Evolutionary conservation across 352 stramenopile species (phyloP).

Genomic region (Phytophthora colocasiae): DNA sequence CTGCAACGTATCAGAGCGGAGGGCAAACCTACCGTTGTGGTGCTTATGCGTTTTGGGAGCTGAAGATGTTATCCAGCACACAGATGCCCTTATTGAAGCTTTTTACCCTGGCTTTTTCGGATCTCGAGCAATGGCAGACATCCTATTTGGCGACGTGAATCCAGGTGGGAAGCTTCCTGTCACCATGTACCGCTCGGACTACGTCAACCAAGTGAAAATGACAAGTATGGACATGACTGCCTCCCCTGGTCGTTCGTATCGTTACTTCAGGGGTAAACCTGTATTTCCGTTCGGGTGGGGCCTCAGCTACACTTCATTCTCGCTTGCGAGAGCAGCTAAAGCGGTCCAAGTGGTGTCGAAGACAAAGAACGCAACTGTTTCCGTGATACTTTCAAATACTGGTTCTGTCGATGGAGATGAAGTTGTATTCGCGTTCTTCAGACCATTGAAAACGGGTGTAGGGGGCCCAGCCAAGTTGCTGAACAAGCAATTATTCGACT

Average conservation of each 20-base stretch:
- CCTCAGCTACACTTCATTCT: slow-evolving; percentile 87
- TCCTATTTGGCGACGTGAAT: slow-evolving; percentile 83
- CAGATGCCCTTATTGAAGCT: slow-evolving; percentile 60
- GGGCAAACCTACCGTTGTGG: slow-evolving; percentile 55
- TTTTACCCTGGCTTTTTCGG: slow-evolving; percentile 82
- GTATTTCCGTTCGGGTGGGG: slow-evolving; percentile 88
- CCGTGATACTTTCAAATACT: slow-evolving; percentile 51
- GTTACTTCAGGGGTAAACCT: slow-evolving; percentile 84
- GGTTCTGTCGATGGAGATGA: slow-evolving; percentile 54
- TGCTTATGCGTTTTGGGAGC: slow-evolving; percentile 83
- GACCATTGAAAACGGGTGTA: slow-evolving; percentile 49
- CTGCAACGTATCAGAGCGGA: slow-evolving; percentile 51
- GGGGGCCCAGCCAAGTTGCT: slow-evolving; percentile 58
- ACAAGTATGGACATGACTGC: slow-evolving; percentile 88
- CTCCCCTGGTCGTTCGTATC: slow-evolving; percentile 83
- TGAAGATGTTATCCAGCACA: slow-evolving; percentile 62
- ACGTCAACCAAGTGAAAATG: slow-evolving; percentile 63
- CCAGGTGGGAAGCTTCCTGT: slow-evolving; percentile 75
- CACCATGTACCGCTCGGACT: slow-evolving; percentile 81
- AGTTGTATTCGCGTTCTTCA: slow-evolving; percentile 70
- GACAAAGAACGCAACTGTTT: slow-evolving; percentile 39
- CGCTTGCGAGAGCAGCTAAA: slow-evolving; percentile 11
- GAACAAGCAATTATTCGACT: slow-evolving; percentile 72
- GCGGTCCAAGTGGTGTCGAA: slow-evolving; percentile 26
- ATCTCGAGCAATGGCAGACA: slow-evolving; percentile 66